Base-by-base conservation (phyloP, 352 stramenopile genomes). In the Globisporangium ultimum region DNA sequence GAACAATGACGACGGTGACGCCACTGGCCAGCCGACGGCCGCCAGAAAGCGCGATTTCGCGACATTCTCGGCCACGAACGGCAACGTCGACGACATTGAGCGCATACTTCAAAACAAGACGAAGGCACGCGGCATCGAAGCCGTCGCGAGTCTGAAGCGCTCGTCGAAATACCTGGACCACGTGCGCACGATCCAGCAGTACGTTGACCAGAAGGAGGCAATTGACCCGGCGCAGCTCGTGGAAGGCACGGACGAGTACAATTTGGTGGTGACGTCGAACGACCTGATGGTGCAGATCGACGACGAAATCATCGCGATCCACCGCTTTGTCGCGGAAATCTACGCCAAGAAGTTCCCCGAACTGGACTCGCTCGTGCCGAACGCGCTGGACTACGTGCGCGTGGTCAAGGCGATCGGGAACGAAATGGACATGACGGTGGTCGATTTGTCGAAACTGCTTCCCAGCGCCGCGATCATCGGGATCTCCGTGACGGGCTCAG, bases 331-430 rank as follows among this genome's bases (percentile, higher is more conserved):
- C 41, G 76, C 87, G 4, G 91, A 98, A 45, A 63, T 96, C 9
- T 98, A 98, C 72, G 69, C 82, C 42, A 76, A 78, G 18, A 98
- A 98, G 70, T 98, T 99, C 68, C 93, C 95, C 0, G 95, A 98
- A 62, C 77, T 99, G 20, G 92, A 98, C 68, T 92, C 96, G 43
- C 72, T 98, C 13, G 76, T 99, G 21, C 84, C 92, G 8, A 95
- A 97, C 48, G 76, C 83, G 10, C 64, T 97, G 21, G 93, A 98
- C 67, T 99, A 98, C 63, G 89, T 89, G 36, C 85, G 84, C 41
- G 94, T 98, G n/a, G 91, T 98, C 7, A 66, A 93, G 56, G 67
- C 70, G 2, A 98, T 98, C 50, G 77, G 78, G 22, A 98, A 98
- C 68, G 93, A 98, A 68, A 98, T 87, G 71, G 93, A 98, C 65